These are phyloP conservation scores for Magnusiomyces tetraspermus DNA, from an alignment of 1,139 yeast genomes.

Conservation along the genomic window DNA sequence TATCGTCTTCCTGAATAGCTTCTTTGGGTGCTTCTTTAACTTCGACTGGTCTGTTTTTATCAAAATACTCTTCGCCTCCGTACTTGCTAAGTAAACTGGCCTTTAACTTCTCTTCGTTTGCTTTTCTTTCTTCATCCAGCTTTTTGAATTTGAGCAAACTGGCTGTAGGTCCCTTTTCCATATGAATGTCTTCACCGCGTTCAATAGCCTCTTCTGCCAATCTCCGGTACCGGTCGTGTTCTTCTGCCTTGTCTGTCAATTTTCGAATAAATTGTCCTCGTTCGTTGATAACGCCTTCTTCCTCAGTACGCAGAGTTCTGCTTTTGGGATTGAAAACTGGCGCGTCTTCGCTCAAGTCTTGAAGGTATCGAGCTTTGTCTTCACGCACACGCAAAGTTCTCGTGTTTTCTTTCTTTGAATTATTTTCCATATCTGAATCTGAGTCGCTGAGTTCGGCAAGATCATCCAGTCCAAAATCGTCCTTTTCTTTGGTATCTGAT, in stretches of 20 bases:
- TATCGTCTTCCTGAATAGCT: conserved; percentile 22
- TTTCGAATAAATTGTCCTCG: conserved; percentile 46
- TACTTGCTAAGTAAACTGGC: conserved; percentile 35
- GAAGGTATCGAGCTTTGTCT: conserved; percentile 46
- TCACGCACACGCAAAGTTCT: conserved; percentile 40
- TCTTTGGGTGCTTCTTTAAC: conserved; percentile 19
- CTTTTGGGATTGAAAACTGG: conserved; percentile 47
- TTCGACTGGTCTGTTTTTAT: conserved; percentile 23
- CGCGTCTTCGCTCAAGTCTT: conserved; percentile 31
- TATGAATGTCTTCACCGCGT: conserved; percentile 36
- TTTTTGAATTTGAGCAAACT: conserved; percentile 34
- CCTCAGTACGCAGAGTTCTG: conserved; percentile 36
- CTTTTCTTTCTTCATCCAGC: conserved; percentile 36
- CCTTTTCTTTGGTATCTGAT: not conserved
- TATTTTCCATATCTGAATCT: conserved; percentile 15
- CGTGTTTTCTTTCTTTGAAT: conserved; percentile 12
- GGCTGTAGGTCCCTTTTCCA: conserved; percentile 56
- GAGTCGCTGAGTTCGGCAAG: conserved; percentile 15
- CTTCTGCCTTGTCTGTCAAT: conserved; percentile 44
- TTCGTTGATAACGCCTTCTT: conserved; percentile 43
- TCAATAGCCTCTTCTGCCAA: conserved; percentile 45
- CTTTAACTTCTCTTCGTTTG: conserved; percentile 31
- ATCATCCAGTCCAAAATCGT: conserved; percentile 1
- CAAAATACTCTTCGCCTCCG: conserved; percentile 30
- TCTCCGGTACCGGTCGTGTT: conserved; percentile 36